phyloP scores from a whole-genome alignment of 257 asterid species.

The Scutellaria galericulata region DNA sequence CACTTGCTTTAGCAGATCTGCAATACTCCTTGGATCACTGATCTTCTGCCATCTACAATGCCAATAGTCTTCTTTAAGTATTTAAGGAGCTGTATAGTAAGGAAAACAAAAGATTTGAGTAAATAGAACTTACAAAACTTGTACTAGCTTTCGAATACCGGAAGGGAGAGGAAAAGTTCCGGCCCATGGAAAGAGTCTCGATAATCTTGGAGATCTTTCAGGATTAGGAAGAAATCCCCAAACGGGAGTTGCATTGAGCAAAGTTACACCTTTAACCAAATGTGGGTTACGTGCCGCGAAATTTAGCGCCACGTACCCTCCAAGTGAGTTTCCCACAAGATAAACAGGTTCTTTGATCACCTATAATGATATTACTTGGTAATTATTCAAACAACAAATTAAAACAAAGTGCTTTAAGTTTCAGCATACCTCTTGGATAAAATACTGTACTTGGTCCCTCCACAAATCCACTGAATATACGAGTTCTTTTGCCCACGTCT shows the following conservation, averaged over 20 bases:
- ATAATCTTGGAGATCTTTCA: constrained; percentile 69
- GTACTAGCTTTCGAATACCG: constrained; percentile 56
- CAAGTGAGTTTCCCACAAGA: constrained; percentile 93
- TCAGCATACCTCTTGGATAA: constrained; percentile 74
- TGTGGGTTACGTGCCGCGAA: constrained; percentile 84
- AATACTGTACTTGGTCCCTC: constrained; percentile 83
- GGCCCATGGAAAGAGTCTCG: constrained; percentile 83
- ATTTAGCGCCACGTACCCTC: constrained; percentile 89
- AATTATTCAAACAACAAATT: background rate
- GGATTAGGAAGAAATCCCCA: constrained; percentile 98
- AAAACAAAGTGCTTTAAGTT: constrained; percentile 8
- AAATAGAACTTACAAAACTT: constrained; percentile 60
- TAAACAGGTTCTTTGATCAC: constrained; percentile 90
- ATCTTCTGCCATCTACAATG: constrained; percentile 84
- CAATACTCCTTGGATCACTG: constrained; percentile 84
- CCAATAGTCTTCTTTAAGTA: background rate
- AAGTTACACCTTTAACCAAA: constrained; percentile 85
- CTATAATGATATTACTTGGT: constrained; percentile 46
- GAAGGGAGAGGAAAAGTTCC: constrained; percentile 94
- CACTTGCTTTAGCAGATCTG: constrained; percentile 81
- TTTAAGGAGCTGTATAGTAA: background rate
- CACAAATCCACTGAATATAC: constrained; percentile 87
- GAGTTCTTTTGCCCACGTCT: constrained; percentile 84
- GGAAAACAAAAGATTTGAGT: background rate
- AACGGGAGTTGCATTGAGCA: constrained; percentile 93